Evolutionary conservation across 345 rosid genomes (phyloP), one percentile per base, ranked within the genome.

Genomic region (Gossypium stocksii): DNA sequence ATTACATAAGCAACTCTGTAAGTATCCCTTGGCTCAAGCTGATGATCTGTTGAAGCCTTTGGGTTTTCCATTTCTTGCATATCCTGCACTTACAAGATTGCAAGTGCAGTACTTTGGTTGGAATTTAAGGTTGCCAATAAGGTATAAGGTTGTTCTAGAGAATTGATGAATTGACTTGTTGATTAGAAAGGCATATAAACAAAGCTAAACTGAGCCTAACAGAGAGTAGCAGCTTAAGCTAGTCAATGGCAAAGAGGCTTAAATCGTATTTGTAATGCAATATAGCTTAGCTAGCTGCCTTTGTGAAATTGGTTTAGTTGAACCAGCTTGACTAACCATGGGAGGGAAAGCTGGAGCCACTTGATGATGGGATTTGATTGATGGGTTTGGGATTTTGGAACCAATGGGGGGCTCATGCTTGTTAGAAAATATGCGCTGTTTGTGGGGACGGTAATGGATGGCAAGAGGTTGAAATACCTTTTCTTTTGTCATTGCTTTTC

Each of bases 1-100:
- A 92, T 88, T 73, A 86, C 76, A 74, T 92, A 94, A 46, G 96
- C 97, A 38, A 87, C 75, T 82, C 77, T 89, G 84, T 73, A 92
- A 64, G 87, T 72, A 81, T 92, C 97, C 81, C 78, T 86, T 62
- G 86, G 83, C 80, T 81, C 86, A 16, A 81, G 66, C 74, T 82
- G 73, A 67, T 74, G 60, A 67, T 72, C 75, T 12, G 23, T 66
- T 51, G 76, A 73, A 74, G 73, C 77, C 79, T 86, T 89, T 69
- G 67, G 81, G 17, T 17, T 82, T 76, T 83, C 89, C 85, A 86
- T 84, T 67, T 84, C 82, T 54, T 74, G 74, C 80, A 74, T 80
- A 34, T 68, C 64, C 25, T 49, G 11, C 44, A 51, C 59, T 64
- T 69, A 4, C 64, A 51, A 61, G 68, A 34, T 41, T 64, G 68